Percentiles rank a stretch among this genome's conserved stretches.
Evolutionary conservation across 805 yeast genomes (phyloP).

Genomic region (Cyberlindnera xylosilytica): DNA sequence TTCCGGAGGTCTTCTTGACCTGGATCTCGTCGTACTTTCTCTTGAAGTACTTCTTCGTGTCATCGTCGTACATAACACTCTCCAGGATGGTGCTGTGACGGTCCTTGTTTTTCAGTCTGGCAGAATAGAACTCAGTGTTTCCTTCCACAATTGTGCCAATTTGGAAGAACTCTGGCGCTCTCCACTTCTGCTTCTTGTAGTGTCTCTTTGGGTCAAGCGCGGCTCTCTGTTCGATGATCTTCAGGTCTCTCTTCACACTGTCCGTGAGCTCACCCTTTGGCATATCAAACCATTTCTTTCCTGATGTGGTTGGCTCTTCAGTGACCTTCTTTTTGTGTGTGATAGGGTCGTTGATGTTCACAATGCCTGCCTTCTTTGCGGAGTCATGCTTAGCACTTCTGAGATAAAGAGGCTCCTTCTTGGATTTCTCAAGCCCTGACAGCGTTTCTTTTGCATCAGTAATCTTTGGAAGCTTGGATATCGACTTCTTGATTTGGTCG

Average conservation of each 20-base stretch:
- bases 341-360: conserved; percentile 49
- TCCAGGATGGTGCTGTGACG: conserved; percentile 79
- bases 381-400: conserved; percentile 7
- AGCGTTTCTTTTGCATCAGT: conserved; percentile 10
- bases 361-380: conserved; percentile 18
- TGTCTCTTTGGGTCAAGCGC: conserved; percentile 95
- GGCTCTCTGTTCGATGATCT: conserved; percentile 78
- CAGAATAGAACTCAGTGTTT: conserved; percentile 69
- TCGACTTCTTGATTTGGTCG: conserved; percentile 33
- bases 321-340: conserved; percentile 18
- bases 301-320: conserved; percentile 34
- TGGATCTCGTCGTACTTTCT: conserved; percentile 82
- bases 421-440: conserved; percentile 24
- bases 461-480: conserved; percentile 41
- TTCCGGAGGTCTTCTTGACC: conserved; percentile 56
- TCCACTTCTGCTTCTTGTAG: conserved; percentile 83
- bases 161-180: conserved; percentile 74
- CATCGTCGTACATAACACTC: conserved; percentile 73
- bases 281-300: conserved; percentile 75
- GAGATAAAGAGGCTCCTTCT: conserved; percentile 7
- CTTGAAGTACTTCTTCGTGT: conserved; percentile 73
- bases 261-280: conserved; percentile 75
- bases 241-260: conserved; percentile 69
- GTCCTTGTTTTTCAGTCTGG: conserved; percentile 63
- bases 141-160: conserved; percentile 87